These are phyloP conservation scores for Gardenia jasminoides DNA, from an alignment of 257 asterid genomes.

Conservation along the genomic window DNA sequence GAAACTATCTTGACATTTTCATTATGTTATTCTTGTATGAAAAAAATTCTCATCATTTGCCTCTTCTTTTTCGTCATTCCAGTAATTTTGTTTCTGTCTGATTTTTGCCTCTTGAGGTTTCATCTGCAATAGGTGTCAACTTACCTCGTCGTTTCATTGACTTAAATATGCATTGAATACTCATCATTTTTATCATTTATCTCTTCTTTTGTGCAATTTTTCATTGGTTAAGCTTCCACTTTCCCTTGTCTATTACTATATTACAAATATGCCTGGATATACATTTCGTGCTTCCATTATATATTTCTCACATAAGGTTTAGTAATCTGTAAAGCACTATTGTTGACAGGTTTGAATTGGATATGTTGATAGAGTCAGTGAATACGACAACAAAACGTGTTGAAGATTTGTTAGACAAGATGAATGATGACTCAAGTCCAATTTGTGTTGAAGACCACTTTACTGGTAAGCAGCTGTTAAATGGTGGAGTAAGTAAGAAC, in stretches of 20 bases:
- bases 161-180: neutral
- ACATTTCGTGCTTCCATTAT: neutral
- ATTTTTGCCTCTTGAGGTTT: neutral
- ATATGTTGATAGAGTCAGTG: slow-evolving; percentile 91
- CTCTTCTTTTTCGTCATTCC: slow-evolving; percentile 8
- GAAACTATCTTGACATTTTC: slow-evolving; percentile 20
- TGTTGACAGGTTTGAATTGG: slow-evolving; percentile 88
- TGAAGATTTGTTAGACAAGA: slow-evolving; percentile 71
- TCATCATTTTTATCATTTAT: neutral
- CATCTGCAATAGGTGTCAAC: neutral
- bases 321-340: slow-evolving; percentile 31
- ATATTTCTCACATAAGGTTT: neutral
- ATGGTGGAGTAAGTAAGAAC: slow-evolving; percentile 10
- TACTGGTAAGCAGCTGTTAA: slow-evolving; percentile 52
- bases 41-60: neutral
- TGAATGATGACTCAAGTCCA: slow-evolving; percentile 53
- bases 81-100: slow-evolving; percentile 2
- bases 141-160: neutral
- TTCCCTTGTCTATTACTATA: neutral
- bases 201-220: neutral
- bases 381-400: slow-evolving; percentile 70
- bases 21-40: slow-evolving; percentile 13
- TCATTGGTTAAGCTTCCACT: slow-evolving; percentile 6
- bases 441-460: slow-evolving; percentile 70
- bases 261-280: neutral